phyloP scores from a whole-genome alignment of 768 basidiomycete genomes.

The Boletus tylopilopsis region DNA sequence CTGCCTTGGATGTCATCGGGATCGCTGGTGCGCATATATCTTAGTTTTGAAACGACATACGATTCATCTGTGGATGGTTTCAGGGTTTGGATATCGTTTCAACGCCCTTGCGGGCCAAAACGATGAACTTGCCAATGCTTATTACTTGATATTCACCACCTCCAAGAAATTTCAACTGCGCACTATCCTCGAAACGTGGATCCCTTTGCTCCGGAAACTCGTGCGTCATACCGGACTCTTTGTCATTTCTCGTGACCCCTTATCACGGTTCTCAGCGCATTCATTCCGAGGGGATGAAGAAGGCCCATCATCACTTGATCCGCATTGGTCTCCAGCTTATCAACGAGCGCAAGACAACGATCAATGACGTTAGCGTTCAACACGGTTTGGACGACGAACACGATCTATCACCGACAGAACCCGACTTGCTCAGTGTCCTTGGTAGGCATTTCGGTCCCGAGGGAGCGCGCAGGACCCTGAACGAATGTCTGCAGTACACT shows the following conservation, averaged over 20 bases:
- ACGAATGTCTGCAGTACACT: conserved; percentile 44
- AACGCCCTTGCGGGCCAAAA: conserved; percentile 45
- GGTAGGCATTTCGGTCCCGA: conserved; percentile 33
- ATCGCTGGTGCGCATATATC: conserved; percentile 46
- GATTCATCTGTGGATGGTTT: background rate
- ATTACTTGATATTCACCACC: conserved; percentile 50
- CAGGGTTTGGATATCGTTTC: conserved; percentile 57
- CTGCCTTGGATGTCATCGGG: conserved; percentile 76
- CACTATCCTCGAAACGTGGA: conserved; percentile 54
- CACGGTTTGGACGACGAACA: conserved; percentile 14
- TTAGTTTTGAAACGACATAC: background rate
- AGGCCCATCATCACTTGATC: conserved; percentile 45
- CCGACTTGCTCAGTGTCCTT: conserved; percentile 51
- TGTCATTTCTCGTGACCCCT: conserved; percentile 5
- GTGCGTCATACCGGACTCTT: conserved; percentile 29
- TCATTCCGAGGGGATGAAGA: conserved; percentile 40
- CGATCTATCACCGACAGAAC: conserved; percentile 14
- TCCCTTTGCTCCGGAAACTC: conserved; percentile 50
- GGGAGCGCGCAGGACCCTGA: background rate
- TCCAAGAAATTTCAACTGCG: conserved; percentile 50
- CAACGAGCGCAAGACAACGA: conserved; percentile 42
- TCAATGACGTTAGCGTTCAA: conserved; percentile 28
- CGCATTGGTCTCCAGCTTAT: conserved; percentile 54
- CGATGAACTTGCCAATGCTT: conserved; percentile 55
- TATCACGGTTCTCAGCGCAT: conserved; percentile 36